These are phyloP conservation scores for Aspergillus transmontanensis DNA, from an alignment of 2,329 filamentous ascomycete species.

Conservation along the genomic window DNA sequence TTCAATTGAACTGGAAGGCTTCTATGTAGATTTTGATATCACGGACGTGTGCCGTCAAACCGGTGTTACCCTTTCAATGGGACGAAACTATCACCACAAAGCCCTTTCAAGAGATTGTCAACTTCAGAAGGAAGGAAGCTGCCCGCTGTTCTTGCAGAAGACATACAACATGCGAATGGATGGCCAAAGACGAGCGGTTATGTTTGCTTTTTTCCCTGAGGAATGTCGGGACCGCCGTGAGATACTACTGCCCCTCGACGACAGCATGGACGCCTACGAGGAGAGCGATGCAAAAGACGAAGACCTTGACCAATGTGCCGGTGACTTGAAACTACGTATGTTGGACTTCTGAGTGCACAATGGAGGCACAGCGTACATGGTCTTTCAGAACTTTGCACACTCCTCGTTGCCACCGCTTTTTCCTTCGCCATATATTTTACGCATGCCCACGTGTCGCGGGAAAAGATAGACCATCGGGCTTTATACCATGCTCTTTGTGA, in stretches of 20 bases:
- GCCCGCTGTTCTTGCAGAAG: neutral
- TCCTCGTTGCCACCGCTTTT: slow-evolving; percentile 8
- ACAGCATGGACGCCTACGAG: neutral
- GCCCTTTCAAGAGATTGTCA: neutral
- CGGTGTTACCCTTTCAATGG: neutral
- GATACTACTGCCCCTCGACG: neutral
- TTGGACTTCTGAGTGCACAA: slow-evolving; percentile 3
- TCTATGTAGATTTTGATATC: neutral
- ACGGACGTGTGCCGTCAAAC: neutral
- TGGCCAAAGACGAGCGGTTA: neutral
- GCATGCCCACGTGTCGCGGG: neutral
- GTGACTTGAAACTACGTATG: neutral
- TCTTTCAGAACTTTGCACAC: slow-evolving; percentile 2
- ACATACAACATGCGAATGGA: neutral
- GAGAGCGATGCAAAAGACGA: neutral
- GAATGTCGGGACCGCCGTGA: neutral
- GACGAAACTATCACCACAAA: neutral
- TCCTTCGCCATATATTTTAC: slow-evolving; percentile 14
- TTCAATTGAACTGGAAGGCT: neutral
- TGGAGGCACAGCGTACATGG: slow-evolving; percentile 9
- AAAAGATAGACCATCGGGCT: neutral
- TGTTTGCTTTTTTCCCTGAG: neutral
- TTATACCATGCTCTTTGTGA: neutral
- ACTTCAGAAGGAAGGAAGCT: neutral
- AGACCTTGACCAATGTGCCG: neutral